Percentiles rank a stretch among this genome's conserved stretches.
Evolutionary conservation across 2,329 filamentous ascomycete genomes (phyloP).

Genomic region (Leptographium radiaticola): DNA sequence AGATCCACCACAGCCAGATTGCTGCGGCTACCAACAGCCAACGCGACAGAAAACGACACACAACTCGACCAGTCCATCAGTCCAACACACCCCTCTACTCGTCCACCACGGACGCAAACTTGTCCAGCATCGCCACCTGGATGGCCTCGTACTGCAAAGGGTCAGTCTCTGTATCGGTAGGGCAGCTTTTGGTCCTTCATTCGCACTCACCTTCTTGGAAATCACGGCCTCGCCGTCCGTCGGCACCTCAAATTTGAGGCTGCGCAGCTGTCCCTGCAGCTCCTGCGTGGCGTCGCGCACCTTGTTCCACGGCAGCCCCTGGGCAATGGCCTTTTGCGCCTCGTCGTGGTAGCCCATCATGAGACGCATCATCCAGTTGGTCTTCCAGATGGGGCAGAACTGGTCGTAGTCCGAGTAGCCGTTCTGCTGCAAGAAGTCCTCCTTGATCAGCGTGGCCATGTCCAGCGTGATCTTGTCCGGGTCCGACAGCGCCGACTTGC

Average conservation of each 20-base stretch:
- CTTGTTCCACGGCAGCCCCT: slow-evolving; percentile 86
- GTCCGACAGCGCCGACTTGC: slow-evolving; percentile 92
- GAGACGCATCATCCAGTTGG: slow-evolving; percentile 99
- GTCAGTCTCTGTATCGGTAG: too few relatives aligned
- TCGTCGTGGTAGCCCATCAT: slow-evolving; percentile 98
- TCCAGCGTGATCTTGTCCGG: slow-evolving; percentile 97
- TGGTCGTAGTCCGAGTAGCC: slow-evolving; percentile 98
- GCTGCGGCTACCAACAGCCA: not conserved
- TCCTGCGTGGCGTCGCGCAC: slow-evolving; percentile 82
- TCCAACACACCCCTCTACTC: slow-evolving; percentile 40
- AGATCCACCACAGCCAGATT: too few relatives aligned
- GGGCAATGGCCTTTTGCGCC: slow-evolving; percentile 83
- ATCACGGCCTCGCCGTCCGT: slow-evolving; percentile 70
- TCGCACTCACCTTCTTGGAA: slow-evolving; percentile 59
- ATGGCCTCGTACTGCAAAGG: slow-evolving; percentile 69
- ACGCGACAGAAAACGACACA: not conserved
- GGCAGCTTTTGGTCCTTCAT: not conserved
- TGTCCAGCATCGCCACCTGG: slow-evolving; percentile 85
- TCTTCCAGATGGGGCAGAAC: slow-evolving; percentile 99
- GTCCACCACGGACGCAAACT: slow-evolving; percentile 91
- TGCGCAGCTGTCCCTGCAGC: slow-evolving; percentile 71
- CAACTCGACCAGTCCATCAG: not conserved
- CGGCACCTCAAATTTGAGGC: slow-evolving; percentile 95
- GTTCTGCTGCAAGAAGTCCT: slow-evolving; percentile 98
- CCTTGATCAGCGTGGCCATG: slow-evolving; percentile 82